Evolutionary conservation across 441 rosid species (phyloP).

Genomic region (Brassica balearica): DNA sequence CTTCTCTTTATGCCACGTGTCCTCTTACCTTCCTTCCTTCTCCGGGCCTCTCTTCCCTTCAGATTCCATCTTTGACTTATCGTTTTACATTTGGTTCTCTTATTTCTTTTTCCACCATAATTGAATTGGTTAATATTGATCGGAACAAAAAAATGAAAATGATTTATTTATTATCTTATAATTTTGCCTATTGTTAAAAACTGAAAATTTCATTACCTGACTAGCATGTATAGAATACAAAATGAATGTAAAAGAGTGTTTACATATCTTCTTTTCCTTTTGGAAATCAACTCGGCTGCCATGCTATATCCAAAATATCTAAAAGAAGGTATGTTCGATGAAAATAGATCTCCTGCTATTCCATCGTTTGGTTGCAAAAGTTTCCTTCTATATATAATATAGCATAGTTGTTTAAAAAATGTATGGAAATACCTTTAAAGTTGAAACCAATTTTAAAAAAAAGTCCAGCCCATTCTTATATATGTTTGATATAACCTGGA

Average conservation of each 20-base stretch:
- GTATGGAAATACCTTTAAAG: neutral
- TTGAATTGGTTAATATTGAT: neutral
- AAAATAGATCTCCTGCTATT: neutral
- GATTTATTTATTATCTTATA: neutral
- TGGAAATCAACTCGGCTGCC: neutral
- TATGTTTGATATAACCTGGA: neutral
- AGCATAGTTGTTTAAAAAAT: neutral
- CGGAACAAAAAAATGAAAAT: neutral
- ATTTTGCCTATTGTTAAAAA: neutral
- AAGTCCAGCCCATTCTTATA: neutral
- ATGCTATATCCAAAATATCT: neutral
- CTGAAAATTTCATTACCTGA: constrained; percentile 1
- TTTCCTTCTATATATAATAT: neutral
- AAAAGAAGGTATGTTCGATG: constrained; percentile 16
- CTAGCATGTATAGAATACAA: neutral
- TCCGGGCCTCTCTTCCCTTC: constrained; percentile 35
- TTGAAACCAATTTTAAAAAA: neutral
- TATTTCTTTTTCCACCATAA: neutral
- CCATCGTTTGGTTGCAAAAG: neutral
- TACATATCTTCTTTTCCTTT: neutral
- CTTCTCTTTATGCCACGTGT: constrained; percentile 42
- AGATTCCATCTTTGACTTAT: constrained; percentile 34
- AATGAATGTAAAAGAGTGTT: neutral
- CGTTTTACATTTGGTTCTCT: neutral
- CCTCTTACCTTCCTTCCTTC: constrained; percentile 27